phyloP scores from a whole-genome alignment of 768 basidiomycete species.

The Floccularia luteovirens region DNA sequence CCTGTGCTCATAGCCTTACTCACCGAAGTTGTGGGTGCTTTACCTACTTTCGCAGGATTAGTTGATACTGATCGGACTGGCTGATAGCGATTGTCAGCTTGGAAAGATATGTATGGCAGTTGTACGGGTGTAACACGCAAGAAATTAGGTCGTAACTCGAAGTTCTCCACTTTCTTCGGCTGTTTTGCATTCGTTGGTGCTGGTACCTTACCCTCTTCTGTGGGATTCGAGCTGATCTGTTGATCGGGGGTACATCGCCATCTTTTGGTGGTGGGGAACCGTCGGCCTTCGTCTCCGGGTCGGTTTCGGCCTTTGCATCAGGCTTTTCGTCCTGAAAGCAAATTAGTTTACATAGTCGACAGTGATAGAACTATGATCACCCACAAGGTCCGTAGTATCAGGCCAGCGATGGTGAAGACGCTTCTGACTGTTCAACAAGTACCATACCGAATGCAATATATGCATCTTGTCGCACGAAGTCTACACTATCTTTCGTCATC shows the following conservation, averaged over 20 bases:
- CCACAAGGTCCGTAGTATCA: slow-evolving; percentile 78
- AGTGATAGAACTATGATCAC: slow-evolving; percentile 18
- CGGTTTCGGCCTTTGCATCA: slow-evolving; percentile 37
- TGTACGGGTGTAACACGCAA: slow-evolving; percentile 90
- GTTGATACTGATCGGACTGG: slow-evolving; percentile 78
- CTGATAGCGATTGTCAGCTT: slow-evolving; percentile 70
- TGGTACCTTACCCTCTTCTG: slow-evolving; percentile 30
- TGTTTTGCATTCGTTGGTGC: slow-evolving; percentile 27
- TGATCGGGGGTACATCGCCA: slow-evolving; percentile 51
- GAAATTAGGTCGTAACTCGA: slow-evolving; percentile 77
- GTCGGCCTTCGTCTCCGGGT: slow-evolving; percentile 76
- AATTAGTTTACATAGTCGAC: not conserved
- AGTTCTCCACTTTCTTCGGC: slow-evolving; percentile 67
- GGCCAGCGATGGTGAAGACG: slow-evolving; percentile 74
- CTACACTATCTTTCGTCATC: slow-evolving; percentile 96
- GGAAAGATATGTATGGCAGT: slow-evolving; percentile 78
- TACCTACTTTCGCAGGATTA: slow-evolving; percentile 16
- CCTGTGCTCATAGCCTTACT: slow-evolving; percentile 20
- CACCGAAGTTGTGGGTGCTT: too few relatives aligned
- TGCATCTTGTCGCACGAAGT: slow-evolving; percentile 98
- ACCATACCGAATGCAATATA: slow-evolving; percentile 95
- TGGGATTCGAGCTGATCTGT: slow-evolving; percentile 42
- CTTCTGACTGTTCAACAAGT: slow-evolving; percentile 92
- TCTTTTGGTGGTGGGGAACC: slow-evolving; percentile 42
- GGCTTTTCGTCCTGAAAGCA: slow-evolving; percentile 49